Evolutionary conservation across 2,329 filamentous ascomycete species (phyloP), one percentile per base, ranked within the genome.

Genomic region (Colletotrichum godetiae): DNA sequence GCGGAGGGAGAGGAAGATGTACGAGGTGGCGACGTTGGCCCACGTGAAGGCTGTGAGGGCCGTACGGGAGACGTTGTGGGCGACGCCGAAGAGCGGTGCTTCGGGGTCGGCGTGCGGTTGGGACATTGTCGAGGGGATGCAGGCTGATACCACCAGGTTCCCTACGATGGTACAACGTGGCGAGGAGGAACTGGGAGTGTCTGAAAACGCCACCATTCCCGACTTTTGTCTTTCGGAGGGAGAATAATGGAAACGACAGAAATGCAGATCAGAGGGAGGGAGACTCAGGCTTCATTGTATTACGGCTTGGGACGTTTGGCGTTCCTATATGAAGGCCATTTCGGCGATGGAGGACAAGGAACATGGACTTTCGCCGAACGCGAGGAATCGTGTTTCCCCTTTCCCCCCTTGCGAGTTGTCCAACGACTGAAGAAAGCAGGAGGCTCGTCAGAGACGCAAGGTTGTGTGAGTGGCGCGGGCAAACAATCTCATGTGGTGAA

Each of bases 1-100:
- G 59, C 80, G 79, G 2, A 80, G 67, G 33, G 53, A 57, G 52
- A 80, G 76, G 61, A 81, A 77, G 64, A 78, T 56, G 42, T 76
- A 72, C n/a, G 80, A 79, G 52, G 75, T 74, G 58, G 68, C 57
- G 62, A 79, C 81, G 66, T 74, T 78, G 15, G 75, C 72, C 80
- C 80, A 82, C 58, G 80, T 74, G 49, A 81, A 75, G 61, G 76
- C 76, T 11, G 79, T 64, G 52, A 82, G 78, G 31, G 58, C 60
- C 24, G 24, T 11, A 7, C 61, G 55, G 56, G 67, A 31, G 63
- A 77, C 53, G 2, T 35, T 74, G 2, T 29, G 19, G 6, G 75
- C 76, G 7, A 67, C 57, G 33, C 76, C 76, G 19, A 31, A 29
- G 6, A 77, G 63, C 11, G 72, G 64, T 8, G 74, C 75, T 29